Conservation (phyloP, 2,329 filamentous ascomycete genomes). For the Trichophyton rubrum region DNA sequence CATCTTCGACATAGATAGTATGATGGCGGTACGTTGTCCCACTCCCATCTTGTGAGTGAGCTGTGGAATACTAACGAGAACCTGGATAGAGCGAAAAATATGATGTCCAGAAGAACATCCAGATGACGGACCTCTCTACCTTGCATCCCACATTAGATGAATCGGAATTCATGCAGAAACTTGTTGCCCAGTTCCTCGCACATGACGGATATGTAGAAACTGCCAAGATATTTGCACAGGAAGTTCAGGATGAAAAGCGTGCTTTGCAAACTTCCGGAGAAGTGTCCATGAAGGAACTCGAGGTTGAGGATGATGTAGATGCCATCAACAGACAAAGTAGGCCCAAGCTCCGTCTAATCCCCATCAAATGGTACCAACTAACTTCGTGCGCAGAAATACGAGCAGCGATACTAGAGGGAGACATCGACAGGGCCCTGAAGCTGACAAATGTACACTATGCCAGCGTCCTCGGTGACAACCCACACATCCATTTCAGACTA, state of each 20-base stretch:
- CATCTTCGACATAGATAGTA: slow-evolving; percentile 77
- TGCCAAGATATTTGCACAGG: slow-evolving; percentile 72
- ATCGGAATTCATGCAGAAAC: slow-evolving; percentile 63
- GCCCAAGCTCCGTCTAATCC: slow-evolving; percentile 20
- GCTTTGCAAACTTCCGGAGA: slow-evolving; percentile 50
- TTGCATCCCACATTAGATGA: slow-evolving; percentile 57
- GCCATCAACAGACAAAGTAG: slow-evolving; percentile 74
- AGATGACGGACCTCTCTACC: slow-evolving; percentile 42
- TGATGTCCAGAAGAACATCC: slow-evolving; percentile 51
- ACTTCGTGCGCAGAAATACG: slow-evolving; percentile 54
- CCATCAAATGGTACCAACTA: slow-evolving; percentile 3
- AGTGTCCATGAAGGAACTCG: slow-evolving; percentile 45
- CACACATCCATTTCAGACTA: slow-evolving; percentile 75
- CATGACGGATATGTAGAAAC: slow-evolving; percentile 96
- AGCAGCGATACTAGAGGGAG: slow-evolving; percentile 73
- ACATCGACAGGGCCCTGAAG: slow-evolving; percentile 83
- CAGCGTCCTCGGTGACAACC: slow-evolving; percentile 63
- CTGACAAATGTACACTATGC: slow-evolving; percentile 68
- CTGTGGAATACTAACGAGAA: not conserved
- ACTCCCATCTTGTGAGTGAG: not conserved
- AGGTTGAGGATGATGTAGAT: slow-evolving; percentile 69
- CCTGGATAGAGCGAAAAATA: slow-evolving; percentile 45
- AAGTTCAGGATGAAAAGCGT: slow-evolving; percentile 61
- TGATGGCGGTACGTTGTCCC: slow-evolving; percentile 54
- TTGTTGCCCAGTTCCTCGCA: slow-evolving; percentile 78